phyloP scores from a whole-genome alignment of 108 stramenopile species.

The Nitzschia sp. region DNA sequence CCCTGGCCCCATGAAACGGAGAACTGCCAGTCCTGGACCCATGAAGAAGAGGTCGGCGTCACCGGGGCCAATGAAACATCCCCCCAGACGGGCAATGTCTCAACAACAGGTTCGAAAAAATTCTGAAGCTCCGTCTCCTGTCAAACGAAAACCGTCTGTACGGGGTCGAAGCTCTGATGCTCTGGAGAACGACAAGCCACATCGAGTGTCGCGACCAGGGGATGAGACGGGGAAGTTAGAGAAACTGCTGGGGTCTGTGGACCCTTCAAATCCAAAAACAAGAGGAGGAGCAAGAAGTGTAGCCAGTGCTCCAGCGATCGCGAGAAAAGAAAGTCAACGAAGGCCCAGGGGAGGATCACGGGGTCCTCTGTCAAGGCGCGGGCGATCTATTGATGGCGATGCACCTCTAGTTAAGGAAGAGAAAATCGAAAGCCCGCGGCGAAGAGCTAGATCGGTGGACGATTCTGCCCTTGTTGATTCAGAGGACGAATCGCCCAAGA shows the following conservation, averaged over 20 bases:
- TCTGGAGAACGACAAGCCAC: too few species aligned
- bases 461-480: background rate
- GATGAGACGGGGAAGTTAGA: background rate
- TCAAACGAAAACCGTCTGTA: background rate
- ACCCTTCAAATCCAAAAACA: slow-evolving; percentile 5
- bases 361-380: background rate
- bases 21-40: slow-evolving; percentile 10
- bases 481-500: slow-evolving; percentile 3
- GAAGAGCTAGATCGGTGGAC: slow-evolving; percentile 15
- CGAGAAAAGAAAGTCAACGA: background rate
- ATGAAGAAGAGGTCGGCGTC: slow-evolving; percentile 19
- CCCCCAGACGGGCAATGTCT: too few species aligned
- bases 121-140: background rate
- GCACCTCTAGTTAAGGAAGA: slow-evolving; percentile 1
- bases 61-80: slow-evolving; percentile 7
- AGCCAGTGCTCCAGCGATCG: slow-evolving; percentile 23
- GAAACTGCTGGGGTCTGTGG: slow-evolving; percentile 10
- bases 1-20: slow-evolving; percentile 8
- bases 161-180: background rate
- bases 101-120: too few species aligned
- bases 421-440: slow-evolving; percentile 1
- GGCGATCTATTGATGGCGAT: background rate
- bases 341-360: background rate
- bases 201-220: too few species aligned
- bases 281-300: slow-evolving; percentile 24